Evolutionary conservation across 176 grass and related monocot species (phyloP).

Genomic region (Oryza rufipogon): DNA sequence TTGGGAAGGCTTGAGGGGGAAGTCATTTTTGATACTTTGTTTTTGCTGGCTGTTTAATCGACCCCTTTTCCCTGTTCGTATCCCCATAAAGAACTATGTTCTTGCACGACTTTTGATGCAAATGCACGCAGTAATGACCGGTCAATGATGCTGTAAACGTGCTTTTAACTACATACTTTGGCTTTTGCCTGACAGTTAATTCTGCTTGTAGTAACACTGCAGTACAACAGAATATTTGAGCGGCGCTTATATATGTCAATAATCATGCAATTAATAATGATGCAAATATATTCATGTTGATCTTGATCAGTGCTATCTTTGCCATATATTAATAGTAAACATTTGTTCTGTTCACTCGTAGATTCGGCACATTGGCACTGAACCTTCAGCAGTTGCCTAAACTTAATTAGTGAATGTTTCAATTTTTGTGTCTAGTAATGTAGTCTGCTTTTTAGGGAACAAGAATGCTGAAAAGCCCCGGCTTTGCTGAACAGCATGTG

Average conservation of each 20-base stretch:
- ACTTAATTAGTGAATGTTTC: conserved; percentile 7
- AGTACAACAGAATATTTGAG: conserved; percentile 27
- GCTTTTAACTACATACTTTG: conserved; percentile 56
- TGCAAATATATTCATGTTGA: conserved; percentile 7
- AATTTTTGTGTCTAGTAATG: conserved; percentile 36
- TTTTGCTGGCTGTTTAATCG: conserved; percentile 37
- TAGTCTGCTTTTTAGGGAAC: conserved; percentile 62
- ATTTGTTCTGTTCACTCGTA: neutral
- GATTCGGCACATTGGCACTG: conserved; percentile 19
- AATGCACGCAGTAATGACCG: conserved; percentile 78
- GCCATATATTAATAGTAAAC: neutral
- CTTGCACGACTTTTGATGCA: conserved; percentile 78
- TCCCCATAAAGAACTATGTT: conserved; percentile 67
- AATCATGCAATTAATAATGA: neutral
- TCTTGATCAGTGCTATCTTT: neutral
- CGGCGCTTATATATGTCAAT: neutral
- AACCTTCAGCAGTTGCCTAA: conserved; percentile 26
- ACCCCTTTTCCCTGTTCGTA: conserved; percentile 48
- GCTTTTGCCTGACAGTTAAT: conserved; percentile 47
- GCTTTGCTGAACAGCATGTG: conserved; percentile 63
- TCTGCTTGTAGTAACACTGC: conserved; percentile 6
- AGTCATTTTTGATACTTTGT: conserved; percentile 43
- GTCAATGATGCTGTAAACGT: conserved; percentile 74
- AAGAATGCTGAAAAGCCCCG: conserved; percentile 61
- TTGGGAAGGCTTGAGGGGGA: conserved; percentile 55